phyloP scores from a whole-genome alignment of 2,329 filamentous ascomycete genomes.

The Phyllachora maydis region DNA sequence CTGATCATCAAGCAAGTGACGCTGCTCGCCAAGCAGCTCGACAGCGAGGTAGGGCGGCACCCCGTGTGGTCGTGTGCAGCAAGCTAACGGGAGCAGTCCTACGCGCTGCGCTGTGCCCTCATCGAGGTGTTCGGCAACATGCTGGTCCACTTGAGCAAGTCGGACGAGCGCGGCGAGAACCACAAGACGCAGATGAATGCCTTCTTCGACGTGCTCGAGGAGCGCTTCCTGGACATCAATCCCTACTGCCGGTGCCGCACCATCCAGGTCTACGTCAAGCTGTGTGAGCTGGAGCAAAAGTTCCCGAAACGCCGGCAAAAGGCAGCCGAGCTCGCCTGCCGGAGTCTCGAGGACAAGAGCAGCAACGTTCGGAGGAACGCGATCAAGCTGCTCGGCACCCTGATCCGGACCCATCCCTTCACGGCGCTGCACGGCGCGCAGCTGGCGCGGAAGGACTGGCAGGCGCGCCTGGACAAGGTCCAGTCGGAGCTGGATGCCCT shows the following conservation, averaged over 20 bases:
- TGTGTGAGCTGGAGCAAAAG: conserved; percentile 90
- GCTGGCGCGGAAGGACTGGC: conserved; percentile 72
- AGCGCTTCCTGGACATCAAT: conserved; percentile 89
- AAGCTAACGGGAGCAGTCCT: conserved; percentile 35
- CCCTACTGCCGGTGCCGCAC: conserved; percentile 85
- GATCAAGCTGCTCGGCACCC: conserved; percentile 70
- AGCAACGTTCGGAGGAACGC: conserved; percentile 92
- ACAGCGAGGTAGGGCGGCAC: conserved; percentile 51
- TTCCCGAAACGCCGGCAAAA: conserved; percentile 81
- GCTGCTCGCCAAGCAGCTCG: conserved; percentile 77
- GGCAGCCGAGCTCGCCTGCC: conserved; percentile 68
- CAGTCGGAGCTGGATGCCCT: conserved; percentile 66
- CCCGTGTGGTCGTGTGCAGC: too few relatives aligned
- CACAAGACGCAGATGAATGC: conserved; percentile 89
- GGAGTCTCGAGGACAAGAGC: conserved; percentile 91
- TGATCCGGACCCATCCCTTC: conserved; percentile 91
- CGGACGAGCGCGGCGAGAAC: conserved; percentile 80
- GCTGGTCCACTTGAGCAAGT: conserved; percentile 72
- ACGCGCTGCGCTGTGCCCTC: conserved; percentile 78
- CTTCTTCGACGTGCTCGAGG: conserved; percentile 92
- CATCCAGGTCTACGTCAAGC: conserved; percentile 79
- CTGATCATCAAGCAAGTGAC: conserved; percentile 97
- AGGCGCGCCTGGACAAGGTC: conserved; percentile 58
- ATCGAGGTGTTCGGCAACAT: conserved; percentile 97
- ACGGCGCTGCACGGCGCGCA: conserved; percentile 79